A percentile compares a stretch with the other conserved stretches of the same genome.
These are phyloP conservation scores for Ophiobolus disseminans DNA, from an alignment of 2,329 filamentous ascomycete species.

Conservation along the genomic window DNA sequence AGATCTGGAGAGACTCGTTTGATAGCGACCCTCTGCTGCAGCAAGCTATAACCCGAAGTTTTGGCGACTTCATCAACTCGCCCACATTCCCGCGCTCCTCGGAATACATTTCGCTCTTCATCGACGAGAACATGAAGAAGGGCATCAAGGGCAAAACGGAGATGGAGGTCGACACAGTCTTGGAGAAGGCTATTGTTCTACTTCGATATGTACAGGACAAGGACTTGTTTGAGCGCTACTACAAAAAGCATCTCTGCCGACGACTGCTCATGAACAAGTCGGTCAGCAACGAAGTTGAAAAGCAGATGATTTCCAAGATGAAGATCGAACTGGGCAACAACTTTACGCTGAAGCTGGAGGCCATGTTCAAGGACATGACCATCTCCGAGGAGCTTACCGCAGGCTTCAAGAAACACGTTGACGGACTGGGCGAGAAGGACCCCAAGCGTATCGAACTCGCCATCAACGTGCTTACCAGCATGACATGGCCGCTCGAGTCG, in stretches of 20 bases:
- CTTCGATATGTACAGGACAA: slow-evolving; percentile 89
- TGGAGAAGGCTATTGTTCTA: slow-evolving; percentile 89
- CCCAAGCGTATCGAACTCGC: slow-evolving; percentile 76
- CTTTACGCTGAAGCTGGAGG: slow-evolving; percentile 91
- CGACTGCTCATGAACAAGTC: slow-evolving; percentile 88
- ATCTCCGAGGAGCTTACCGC: slow-evolving; percentile 83
- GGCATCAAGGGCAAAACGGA: slow-evolving; percentile 94
- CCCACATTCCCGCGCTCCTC: slow-evolving; percentile 75
- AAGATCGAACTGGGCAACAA: slow-evolving; percentile 95
- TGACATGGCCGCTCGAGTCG: slow-evolving; percentile 92
- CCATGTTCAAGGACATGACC: slow-evolving; percentile 97
- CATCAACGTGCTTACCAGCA: slow-evolving; percentile 87
- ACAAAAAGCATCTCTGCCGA: slow-evolving; percentile 94
- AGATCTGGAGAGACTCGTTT: slow-evolving; percentile 77
- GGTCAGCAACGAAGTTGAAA: slow-evolving; percentile 89
- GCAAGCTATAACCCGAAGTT: slow-evolving; percentile 83
- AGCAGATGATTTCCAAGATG: slow-evolving; percentile 95
- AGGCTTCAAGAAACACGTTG: slow-evolving; percentile 76
- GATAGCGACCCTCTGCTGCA: slow-evolving; percentile 77
- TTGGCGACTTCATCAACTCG: slow-evolving; percentile 89
- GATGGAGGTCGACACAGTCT: slow-evolving; percentile 78
- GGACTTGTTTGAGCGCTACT: slow-evolving; percentile 95
- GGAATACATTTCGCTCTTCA: slow-evolving; percentile 94
- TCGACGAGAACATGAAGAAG: slow-evolving; percentile 94
- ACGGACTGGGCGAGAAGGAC: slow-evolving; percentile 62